Percentiles rank a stretch among this genome's conserved stretches.
Conservation (phyloP, 2,329 filamentous ascomycete genomes). For the Cytospora piceicola region DNA sequence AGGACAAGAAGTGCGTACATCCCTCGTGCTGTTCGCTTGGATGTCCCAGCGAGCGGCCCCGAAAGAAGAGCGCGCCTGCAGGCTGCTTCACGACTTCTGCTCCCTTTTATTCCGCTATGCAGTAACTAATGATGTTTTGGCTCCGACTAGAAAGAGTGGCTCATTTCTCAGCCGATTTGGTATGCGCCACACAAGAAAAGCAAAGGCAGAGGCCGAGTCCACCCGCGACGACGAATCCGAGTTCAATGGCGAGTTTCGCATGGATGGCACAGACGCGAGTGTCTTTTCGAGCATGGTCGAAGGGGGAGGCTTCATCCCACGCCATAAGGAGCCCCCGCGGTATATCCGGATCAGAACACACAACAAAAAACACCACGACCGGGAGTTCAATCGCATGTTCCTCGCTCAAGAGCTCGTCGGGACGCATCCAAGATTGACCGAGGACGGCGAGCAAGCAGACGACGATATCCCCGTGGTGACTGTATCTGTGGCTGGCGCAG, state of each 20-base stretch:
- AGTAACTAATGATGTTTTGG: constrained; percentile 12
- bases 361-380: constrained; percentile 69
- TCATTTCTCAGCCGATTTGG: constrained; percentile 85
- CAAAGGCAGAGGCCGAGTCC: constrained; percentile 61
- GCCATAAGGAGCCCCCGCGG: constrained; percentile 83
- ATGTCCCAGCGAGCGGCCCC: background rate
- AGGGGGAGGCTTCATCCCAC: constrained; percentile 76
- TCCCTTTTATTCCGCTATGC: background rate
- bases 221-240: constrained; percentile 67
- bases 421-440: constrained; percentile 46
- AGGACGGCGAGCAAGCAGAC: constrained; percentile 32
- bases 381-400: constrained; percentile 86
- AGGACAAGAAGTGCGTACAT: constrained; percentile 67
- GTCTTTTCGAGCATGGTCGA: constrained; percentile 79
- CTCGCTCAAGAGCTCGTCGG: constrained; percentile 85
- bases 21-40: background rate
- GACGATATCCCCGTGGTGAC: constrained; percentile 36
- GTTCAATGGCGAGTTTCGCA: constrained; percentile 65
- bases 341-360: constrained; percentile 86
- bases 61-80: background rate
- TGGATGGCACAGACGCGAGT: constrained; percentile 80
- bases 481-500: constrained; percentile 39
- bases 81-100: background rate
- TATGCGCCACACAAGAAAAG: constrained; percentile 74
- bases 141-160: constrained; percentile 70